phyloP scores from a whole-genome alignment of 2,329 filamentous ascomycete genomes.

The Exophiala phaeomuriformis region DNA sequence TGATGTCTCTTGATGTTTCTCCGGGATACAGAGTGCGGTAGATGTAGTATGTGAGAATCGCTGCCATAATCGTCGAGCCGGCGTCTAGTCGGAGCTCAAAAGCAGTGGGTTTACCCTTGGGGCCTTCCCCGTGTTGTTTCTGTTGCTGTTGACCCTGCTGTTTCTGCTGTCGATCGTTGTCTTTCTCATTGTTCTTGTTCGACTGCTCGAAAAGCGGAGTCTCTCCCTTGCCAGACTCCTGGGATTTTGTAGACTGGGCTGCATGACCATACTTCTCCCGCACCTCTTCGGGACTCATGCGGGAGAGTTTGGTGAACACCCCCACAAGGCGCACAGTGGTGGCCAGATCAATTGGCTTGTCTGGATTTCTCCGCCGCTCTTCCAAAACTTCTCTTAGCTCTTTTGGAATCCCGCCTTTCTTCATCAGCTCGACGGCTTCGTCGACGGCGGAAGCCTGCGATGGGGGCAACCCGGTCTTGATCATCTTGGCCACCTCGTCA shows the following conservation, averaged over 20 bases:
- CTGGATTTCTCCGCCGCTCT: slow-evolving; percentile 40
- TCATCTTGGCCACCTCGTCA: slow-evolving; percentile 48
- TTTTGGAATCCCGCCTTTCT: slow-evolving; percentile 60
- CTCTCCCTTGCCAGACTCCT: slow-evolving; percentile 15
- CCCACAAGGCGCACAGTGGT: slow-evolving; percentile 55
- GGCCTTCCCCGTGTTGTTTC: slow-evolving; percentile 25
- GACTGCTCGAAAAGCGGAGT: slow-evolving; percentile 23
- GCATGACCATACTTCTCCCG: slow-evolving; percentile 31
- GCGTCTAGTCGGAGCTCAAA: slow-evolving; percentile 47
- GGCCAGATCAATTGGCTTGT: slow-evolving; percentile 45
- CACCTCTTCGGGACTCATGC: slow-evolving; percentile 41
- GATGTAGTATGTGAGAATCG: slow-evolving; percentile 56
- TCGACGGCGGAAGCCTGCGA: slow-evolving; percentile 55
- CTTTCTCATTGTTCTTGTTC: slow-evolving; percentile 29
- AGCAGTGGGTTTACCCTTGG: slow-evolving; percentile 29
- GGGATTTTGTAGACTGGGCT: slow-evolving; percentile 21
- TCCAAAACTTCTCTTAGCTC: slow-evolving; percentile 61
- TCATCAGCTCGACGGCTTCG: slow-evolving; percentile 55
- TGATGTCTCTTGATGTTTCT: slow-evolving; percentile 70
- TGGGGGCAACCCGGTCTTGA: slow-evolving; percentile 54
- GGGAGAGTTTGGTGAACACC: slow-evolving; percentile 51
- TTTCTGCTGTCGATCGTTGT: slow-evolving; percentile 28
- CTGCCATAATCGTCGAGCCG: slow-evolving; percentile 49
- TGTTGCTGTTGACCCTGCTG: slow-evolving; percentile 32
- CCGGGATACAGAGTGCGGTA: slow-evolving; percentile 60